Base-by-base conservation (phyloP, 2,329 filamentous ascomycete species). In the Epichloe sibirici region DNA sequence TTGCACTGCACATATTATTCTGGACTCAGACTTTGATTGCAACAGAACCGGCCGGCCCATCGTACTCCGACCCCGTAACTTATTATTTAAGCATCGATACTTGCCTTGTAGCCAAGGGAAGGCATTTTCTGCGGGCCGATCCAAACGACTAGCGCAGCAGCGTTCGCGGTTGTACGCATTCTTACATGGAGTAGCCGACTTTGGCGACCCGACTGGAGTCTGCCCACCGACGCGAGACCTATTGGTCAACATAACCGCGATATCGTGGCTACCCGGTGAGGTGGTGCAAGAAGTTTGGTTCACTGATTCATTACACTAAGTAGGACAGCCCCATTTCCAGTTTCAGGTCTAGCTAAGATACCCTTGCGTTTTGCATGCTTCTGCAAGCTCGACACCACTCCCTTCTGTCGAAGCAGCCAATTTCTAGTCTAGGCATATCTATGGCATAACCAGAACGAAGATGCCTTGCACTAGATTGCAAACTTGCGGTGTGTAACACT, bases 181-280 rank as follows among this genome's bases (percentile, higher is more conserved):
- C n/a, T 9, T 21, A 21, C 12, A 39, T 37, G 17, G 12, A 28
- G 35, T 45, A 25, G 39, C 45, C 51, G 42, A 28, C 17, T 40
- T 23, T 31, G 40, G 25, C 48, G 21, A 31, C 13, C 46, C 39
- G 8, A 39, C 45, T 45, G 45, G 15, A 15, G 31, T 11, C 31
- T 31, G 31, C 31, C 31, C 31, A 28, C 45, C 49, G 15, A 37
- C 34, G 11, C 6, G 8, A 8, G 31, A 42, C 13, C 28, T 48
- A 48, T 43, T 52, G 50, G 45, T 25, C 28, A 38, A 48, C 37
- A 44, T 48, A 48, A 45, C 50, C 45, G 45, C 45, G 45, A 48
- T 37, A 35, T 43, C 23, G 34, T 40, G 37, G 21, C 45, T 23
- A 3, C 5, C 31, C n/a, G 12, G 25, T 23, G 17, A 37, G 7